Conservation (phyloP, 2,329 filamentous ascomycete species). For the Apiospora arundinis region DNA sequence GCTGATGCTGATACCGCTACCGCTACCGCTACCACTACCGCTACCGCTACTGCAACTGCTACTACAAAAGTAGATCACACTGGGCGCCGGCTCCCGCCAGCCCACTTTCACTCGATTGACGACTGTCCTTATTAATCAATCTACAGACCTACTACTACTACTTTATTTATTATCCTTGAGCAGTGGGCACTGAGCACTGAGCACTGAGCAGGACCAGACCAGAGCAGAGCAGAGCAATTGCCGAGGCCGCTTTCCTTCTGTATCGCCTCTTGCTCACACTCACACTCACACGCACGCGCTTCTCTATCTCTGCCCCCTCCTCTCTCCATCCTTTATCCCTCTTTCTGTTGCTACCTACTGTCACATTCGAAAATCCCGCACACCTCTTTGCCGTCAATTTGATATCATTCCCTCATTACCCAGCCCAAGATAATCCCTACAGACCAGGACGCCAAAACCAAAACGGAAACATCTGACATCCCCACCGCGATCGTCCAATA, state of each 20-base stretch:
- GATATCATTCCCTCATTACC: constrained; percentile 1
- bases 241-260: not conserved
- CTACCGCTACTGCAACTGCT: not conserved
- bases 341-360: not conserved
- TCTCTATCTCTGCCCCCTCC: not conserved
- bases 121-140: not conserved
- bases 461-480: constrained; percentile 9
- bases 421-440: constrained; percentile 3
- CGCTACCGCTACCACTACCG: not conserved
- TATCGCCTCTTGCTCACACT: not conserved
- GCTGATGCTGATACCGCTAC: not conserved
- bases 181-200: too few relatives aligned
- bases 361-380: constrained; percentile 3
- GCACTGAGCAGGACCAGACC: too few relatives aligned
- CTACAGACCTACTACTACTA: too few relatives aligned
- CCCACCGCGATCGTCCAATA: constrained; percentile 16
- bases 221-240: not conserved
- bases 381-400: constrained; percentile 12
- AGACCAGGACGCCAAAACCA: not conserved
- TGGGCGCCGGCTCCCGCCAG: not conserved
- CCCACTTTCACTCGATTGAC: not conserved
- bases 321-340: too few relatives aligned
- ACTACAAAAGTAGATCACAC: not conserved
- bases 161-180: too few relatives aligned
- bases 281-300: not conserved